phyloP scores from a whole-genome alignment of 495 filamentous ascomycete species.

The Tuber umbilicatum region DNA sequence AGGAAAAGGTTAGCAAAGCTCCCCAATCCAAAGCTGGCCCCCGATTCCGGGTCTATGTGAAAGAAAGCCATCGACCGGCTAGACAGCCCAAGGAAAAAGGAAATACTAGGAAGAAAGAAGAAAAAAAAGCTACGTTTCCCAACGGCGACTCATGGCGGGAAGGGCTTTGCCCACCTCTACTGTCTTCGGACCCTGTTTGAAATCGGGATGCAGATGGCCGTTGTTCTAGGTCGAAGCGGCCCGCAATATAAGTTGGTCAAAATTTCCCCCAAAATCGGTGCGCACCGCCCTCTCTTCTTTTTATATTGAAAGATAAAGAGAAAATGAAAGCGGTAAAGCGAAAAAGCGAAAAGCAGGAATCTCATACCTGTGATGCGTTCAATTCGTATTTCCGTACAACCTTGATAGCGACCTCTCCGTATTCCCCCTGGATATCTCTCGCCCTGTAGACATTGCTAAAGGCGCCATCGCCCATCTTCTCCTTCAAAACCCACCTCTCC shows the following conservation, averaged over 20 bases:
- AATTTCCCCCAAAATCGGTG: slow-evolving; percentile 20
- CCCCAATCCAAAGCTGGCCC: not conserved
- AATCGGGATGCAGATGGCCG: slow-evolving; percentile 84
- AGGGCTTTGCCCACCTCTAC: slow-evolving; percentile 81
- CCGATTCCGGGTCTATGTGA: not conserved
- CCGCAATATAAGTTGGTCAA: slow-evolving; percentile 45
- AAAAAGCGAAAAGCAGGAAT: slow-evolving; percentile 43
- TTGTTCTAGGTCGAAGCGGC: slow-evolving; percentile 59
- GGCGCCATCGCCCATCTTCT: slow-evolving; percentile 98
- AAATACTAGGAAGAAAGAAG: slow-evolving; percentile 35
- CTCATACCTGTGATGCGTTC: slow-evolving; percentile 92
- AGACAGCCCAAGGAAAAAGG: slow-evolving; percentile 21
- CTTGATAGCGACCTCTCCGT: slow-evolving; percentile 88
- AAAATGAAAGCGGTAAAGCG: slow-evolving; percentile 33
- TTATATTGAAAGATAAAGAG: slow-evolving; percentile 30
- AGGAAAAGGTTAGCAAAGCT: slow-evolving; percentile 43
- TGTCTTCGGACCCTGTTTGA: slow-evolving; percentile 86
- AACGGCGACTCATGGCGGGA: slow-evolving; percentile 37
- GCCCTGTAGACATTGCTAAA: slow-evolving; percentile 98
- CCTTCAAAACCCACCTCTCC: slow-evolving; percentile 79
- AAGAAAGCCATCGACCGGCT: slow-evolving; percentile 11
- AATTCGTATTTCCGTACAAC: slow-evolving; percentile 98
- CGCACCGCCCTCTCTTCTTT: slow-evolving; percentile 5
- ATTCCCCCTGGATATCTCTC: slow-evolving; percentile 57
- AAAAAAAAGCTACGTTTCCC: not conserved